Evolutionary conservation across 148 eudicot species (phyloP).

Genomic region (Cornus suecica): DNA sequence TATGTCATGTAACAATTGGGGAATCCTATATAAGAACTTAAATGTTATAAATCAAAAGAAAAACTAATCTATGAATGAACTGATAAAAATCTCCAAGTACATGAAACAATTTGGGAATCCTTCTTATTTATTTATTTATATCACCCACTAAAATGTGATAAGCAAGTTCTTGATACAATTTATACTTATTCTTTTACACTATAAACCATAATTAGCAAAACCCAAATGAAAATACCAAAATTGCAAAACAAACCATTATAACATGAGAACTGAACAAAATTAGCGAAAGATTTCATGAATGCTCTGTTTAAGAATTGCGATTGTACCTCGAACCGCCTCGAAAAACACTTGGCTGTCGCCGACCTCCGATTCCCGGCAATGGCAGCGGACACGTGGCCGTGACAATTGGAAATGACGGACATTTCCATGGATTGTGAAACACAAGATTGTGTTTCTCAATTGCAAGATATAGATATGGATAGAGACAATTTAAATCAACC

Average conservation of each 20-base stretch:
- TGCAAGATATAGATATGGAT: neutral
- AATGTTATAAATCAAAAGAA: neutral
- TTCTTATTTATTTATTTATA: too few relatives aligned
- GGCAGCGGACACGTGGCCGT: neutral
- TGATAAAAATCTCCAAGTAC: neutral
- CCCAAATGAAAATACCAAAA: too few relatives aligned
- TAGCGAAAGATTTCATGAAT: neutral
- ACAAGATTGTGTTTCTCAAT: neutral
- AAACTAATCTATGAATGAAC: neutral
- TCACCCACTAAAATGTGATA: neutral
- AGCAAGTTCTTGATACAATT: neutral
- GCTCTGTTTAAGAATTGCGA: neutral
- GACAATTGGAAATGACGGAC: conserved; percentile 13
- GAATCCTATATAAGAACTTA: neutral
- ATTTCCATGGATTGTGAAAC: conserved; percentile 9
- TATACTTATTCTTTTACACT: too few relatives aligned
- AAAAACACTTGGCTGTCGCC: neutral
- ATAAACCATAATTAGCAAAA: too few relatives aligned
- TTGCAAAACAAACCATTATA: too few relatives aligned
- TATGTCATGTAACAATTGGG: neutral
- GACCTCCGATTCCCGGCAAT: conserved; percentile 5
- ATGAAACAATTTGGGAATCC: neutral
- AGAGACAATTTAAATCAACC: neutral
- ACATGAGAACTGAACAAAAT: neutral
- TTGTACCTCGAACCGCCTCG: conserved; percentile 21